These are phyloP conservation scores for Thozetella sp. DNA, from an alignment of 495 filamentous ascomycete species.

Conservation along the genomic window DNA sequence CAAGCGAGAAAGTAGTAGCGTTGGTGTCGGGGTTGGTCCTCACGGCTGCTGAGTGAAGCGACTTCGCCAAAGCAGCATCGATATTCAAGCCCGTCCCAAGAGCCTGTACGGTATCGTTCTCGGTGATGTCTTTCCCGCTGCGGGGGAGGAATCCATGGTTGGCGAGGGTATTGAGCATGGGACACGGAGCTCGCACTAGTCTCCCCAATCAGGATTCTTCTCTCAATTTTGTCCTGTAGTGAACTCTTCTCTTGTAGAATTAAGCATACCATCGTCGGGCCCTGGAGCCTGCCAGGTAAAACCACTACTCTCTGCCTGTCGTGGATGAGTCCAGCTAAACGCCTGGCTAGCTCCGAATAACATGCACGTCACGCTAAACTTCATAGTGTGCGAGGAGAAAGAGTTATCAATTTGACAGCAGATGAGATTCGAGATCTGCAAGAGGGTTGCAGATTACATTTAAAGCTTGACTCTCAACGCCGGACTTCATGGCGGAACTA, in stretches of 20 bases:
- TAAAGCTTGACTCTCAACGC: background rate
- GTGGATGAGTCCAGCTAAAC: background rate
- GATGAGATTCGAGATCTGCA: background rate
- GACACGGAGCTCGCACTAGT: conserved; percentile 34
- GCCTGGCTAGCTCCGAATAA: background rate
- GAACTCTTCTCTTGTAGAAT: background rate
- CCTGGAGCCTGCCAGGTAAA: background rate
- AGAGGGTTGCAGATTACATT: background rate
- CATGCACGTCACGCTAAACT: background rate
- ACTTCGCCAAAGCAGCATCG: conserved; percentile 23
- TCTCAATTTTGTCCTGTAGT: background rate
- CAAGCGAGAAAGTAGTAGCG: conserved; percentile 48
- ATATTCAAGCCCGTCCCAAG: conserved; percentile 46
- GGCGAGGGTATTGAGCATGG: conserved; percentile 39
- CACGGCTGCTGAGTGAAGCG: conserved; percentile 43
- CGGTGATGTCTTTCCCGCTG: conserved; percentile 36
- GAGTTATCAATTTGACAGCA: background rate
- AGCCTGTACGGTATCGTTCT: conserved; percentile 29
- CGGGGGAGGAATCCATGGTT: conserved; percentile 39
- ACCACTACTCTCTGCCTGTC: background rate
- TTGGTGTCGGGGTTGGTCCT: conserved; percentile 50
- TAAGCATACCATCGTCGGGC: background rate
- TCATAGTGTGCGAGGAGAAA: background rate
- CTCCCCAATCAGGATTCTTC: background rate
- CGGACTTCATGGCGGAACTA: background rate